Base-by-base conservation (phyloP, 2,329 filamentous ascomycete genomes). In the Sordariomycetes sp. region DNA sequence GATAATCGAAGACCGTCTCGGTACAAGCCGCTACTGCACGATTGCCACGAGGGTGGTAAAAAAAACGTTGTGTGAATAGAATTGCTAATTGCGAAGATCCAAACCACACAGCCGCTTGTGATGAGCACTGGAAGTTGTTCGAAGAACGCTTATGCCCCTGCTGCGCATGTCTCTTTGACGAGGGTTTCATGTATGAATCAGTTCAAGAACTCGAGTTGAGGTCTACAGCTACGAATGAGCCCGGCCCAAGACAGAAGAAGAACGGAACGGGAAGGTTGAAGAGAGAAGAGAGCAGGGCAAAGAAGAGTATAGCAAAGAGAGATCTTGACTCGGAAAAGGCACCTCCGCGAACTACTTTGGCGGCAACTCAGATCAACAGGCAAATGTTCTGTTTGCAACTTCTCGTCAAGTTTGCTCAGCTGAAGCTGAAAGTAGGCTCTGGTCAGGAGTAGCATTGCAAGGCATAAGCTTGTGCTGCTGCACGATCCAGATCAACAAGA, bases 31-130 rank as follows among this genome's bases (percentile, higher is more conserved):
- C 25, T 35, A 12, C 33, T 35, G 17, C 26, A 30, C 16, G 16
- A 29, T 35, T 30, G 17, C 27, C 24, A 35, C 33, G 14, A 35
- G 33, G 33, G 19, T 35, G 18, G 33, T 30, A 8, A 30, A 29
- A 21, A 35, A 35, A 30, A 24, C 14, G 24, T n/a, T 35, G 33
- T 30, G 24, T 8, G 20, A 35, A 35, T 30, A 25, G 15, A 6
- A 35, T 30, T 35, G 33, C 33, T 35, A 24, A 35, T 35, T 35
- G 33, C 33, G 16, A 35, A 21, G 33, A 21, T 35, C 25, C 12
- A 23, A 14, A 35, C 8, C 33, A 35, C 14, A 35, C 26, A 21
- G 20, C 25, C 12, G 16, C 33, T 35, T 35, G 33, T 30, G 26
- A 35, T 30, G 33, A 35, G 33, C 26, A 35, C 26, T 35, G 33